Evolutionary conservation across 345 rosid genomes (phyloP).

Genomic region (Litchi chinensis): DNA sequence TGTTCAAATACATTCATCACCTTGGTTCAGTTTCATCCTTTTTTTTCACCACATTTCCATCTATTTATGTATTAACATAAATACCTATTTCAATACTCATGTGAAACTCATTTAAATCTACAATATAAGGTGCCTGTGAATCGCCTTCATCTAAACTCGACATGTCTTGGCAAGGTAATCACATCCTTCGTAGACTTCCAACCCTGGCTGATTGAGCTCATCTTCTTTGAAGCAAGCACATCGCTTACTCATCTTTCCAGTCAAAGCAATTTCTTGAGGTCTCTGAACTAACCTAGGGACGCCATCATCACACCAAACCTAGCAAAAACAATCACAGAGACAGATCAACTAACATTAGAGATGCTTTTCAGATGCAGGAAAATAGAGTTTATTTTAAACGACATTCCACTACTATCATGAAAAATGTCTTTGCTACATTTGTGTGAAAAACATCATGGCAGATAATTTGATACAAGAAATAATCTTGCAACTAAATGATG

Average conservation of each 20-base stretch:
- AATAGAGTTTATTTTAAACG: background rate
- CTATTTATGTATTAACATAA: background rate
- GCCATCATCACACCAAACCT: slow-evolving; percentile 97
- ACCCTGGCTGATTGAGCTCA: slow-evolving; percentile 64
- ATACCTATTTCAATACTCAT: no score
- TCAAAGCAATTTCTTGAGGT: slow-evolving; percentile 87
- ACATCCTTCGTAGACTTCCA: slow-evolving; percentile 83
- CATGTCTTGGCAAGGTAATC: slow-evolving; percentile 69
- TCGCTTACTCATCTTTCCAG: slow-evolving; percentile 87
- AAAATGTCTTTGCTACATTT: background rate
- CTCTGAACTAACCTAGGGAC: slow-evolving; percentile 87
- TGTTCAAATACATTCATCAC: background rate
- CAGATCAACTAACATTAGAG: background rate
- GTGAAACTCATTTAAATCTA: background rate
- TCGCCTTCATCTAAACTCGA: slow-evolving; percentile 43
- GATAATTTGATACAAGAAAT: background rate
- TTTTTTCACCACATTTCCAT: background rate
- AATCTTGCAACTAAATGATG: background rate
- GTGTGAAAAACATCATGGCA: background rate
- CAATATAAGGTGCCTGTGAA: background rate
- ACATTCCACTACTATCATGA: background rate
- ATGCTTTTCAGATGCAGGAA: background rate
- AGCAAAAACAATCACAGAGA: slow-evolving; percentile 12
- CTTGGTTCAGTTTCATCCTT: background rate
- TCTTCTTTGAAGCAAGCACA: slow-evolving; percentile 84